A percentile compares a stretch with the other conserved stretches of the same genome.
These are phyloP conservation scores for Phytophthora pluvialis DNA, from an alignment of 352 stramenopile genomes.

Conservation along the genomic window DNA sequence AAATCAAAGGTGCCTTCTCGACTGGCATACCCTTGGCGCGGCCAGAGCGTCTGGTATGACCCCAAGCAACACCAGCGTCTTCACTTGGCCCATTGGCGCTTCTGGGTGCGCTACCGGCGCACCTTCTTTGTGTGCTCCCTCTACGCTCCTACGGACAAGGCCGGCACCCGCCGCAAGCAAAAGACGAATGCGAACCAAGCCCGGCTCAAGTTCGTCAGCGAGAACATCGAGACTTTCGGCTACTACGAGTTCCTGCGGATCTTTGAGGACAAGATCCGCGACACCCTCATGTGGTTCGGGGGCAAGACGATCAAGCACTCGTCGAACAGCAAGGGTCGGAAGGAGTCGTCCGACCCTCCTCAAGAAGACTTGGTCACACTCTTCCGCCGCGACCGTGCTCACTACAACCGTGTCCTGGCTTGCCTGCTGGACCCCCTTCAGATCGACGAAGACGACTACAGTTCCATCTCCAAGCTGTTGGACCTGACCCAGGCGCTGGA, in stretches of 20 bases:
- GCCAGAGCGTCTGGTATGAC: slow-evolving; percentile 2
- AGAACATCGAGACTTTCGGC: background rate
- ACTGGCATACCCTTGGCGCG: background rate
- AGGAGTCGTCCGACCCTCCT: background rate
- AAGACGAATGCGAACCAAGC: background rate
- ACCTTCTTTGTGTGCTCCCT: slow-evolving; percentile 1
- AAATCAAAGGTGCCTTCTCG: background rate
- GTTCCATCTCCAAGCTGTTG: background rate
- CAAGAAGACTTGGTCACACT: slow-evolving; percentile 1
- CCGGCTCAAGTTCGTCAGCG: background rate
- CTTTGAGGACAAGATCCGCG: background rate
- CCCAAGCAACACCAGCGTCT: background rate
- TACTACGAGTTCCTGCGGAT: background rate
- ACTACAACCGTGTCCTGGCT: background rate
- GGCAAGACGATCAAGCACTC: slow-evolving; percentile 3
- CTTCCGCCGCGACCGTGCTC: background rate
- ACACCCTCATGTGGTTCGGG: slow-evolving; percentile 5
- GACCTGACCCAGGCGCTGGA: background rate
- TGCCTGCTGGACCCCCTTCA: background rate
- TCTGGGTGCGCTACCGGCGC: background rate
- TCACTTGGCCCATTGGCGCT: background rate
- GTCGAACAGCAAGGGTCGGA: background rate
- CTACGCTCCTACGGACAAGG: background rate
- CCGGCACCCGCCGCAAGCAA: background rate
- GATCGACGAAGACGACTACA: slow-evolving; percentile 1